Evolutionary conservation across 345 rosid species (phyloP), one percentile per base, ranked within the genome.

Genomic region (Moricandia moricandioides): DNA sequence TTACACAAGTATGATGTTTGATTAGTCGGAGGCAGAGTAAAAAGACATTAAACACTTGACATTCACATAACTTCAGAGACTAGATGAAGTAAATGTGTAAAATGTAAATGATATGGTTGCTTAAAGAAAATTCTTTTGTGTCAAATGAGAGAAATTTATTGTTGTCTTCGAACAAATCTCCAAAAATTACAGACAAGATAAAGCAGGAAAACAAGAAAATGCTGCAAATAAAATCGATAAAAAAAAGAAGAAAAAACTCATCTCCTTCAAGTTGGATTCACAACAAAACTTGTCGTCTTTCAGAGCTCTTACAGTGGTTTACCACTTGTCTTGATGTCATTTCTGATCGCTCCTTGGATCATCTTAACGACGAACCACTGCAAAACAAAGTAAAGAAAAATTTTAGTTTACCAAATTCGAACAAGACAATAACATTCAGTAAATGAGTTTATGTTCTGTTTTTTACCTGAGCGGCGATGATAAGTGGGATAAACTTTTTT

Each of bases 301-400:
- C 40, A 60, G 13, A 60, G 63, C 62, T 39, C 84, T 85, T 83
- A 88, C 37, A 78, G 58, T 72, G 81, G 80, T 69, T 72, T 82
- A 51, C 84, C 80, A 13, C 88, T 85, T 18, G 35, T 67, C 4
- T 80, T 83, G 69, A 88, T 77, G 62, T 90, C 96, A 65, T 59
- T 70, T 75, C 79, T 84, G 51, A 91, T 91, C 13, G 87, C 86
- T 52, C 70, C 73, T 77, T 86, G 89, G 73, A 91, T 88, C 87
- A 82, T 74, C 80, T 87, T 83, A 59, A 85, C 67, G 49, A 89
- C n/a, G 59, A 87, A 59, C 84, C 85, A 90, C 96, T 90, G 87
- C 82, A 82, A 67, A 49, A 21, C 24, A 21, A 21, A 21, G 24
- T 21, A 21, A 21, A 21, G 1, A 21, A 21, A 21, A 21, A 0